Evolutionary conservation across 331 rosid genomes (phyloP), one percentile per base, ranked within the genome.

Genomic region (Rhamnella rubrinervis): DNA sequence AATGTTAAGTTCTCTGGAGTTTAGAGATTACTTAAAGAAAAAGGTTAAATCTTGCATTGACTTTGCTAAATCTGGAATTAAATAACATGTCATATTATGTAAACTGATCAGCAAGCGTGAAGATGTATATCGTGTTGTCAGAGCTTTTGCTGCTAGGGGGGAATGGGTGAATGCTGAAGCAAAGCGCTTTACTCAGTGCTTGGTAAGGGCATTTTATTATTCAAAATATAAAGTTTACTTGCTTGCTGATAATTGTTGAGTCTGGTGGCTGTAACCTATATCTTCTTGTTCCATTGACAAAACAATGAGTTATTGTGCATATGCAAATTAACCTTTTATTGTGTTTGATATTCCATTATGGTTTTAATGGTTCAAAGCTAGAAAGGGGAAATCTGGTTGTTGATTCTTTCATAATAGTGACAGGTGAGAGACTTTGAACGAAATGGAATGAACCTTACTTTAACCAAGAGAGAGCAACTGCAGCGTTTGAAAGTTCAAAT

Each of bases 341-440:
- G 59, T 59, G 3, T 26, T 21, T 1, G 9, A 66, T 52, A 17
- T 71, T 10, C 15, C 47, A 55, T 7, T 7, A 44, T 50, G 25
- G 68, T 37, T 70, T 31, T 37, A 28, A 6, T 11, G 59, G 28
- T 39, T 49, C 15, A 8, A 50, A 46, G 50, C 41, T 63, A 40
- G 40, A 37, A 47, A 44, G 4, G 51, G 50, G 61, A 77, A 71
- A 84, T 76, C 71, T 72, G 63, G 83, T 77, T 83, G 63, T 82
- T 93, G 89, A 93, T 93, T 85, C 78, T 85, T 79, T 81, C 83
- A 80, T 62, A 73, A 87, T 83, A 91, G 96, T 93, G 97, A 93
- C 98, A 93, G 98, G 86, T 93, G 77, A 84, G 91, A 83, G 97
- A 93, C 82, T 89, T 87, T 77, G 97, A 93, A 82, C 91, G 78